A percentile compares a stretch with the other conserved stretches of the same genome.
phyloP scores from a whole-genome alignment of 2,329 filamentous ascomycete species.

The Colletotrichum tanaceti region DNA sequence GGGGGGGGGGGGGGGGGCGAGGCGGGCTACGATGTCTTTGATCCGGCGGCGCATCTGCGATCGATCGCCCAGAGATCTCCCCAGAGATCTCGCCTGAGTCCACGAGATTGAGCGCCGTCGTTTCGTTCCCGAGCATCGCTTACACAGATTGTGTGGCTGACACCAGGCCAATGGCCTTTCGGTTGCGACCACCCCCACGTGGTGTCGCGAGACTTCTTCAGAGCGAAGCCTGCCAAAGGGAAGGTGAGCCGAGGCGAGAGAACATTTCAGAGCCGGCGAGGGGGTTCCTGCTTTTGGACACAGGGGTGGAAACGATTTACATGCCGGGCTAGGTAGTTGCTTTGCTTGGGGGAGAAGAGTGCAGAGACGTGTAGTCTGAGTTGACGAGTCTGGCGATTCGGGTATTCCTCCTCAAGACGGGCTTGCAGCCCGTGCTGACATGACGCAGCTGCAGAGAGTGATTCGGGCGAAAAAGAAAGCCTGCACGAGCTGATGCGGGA shows the following conservation, averaged over 20 bases:
- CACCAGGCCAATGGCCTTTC: conserved; percentile 1
- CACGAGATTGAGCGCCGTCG: background rate
- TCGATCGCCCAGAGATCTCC: conserved; percentile 33
- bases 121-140: conserved; percentile 29
- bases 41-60: conserved; percentile 25
- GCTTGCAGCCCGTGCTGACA: too few relatives aligned
- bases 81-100: conserved; percentile 14
- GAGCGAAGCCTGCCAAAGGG: background rate
- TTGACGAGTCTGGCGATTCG: too few relatives aligned
- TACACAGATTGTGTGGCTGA: conserved; percentile 37
- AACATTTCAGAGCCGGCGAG: too few relatives aligned
- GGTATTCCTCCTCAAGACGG: too few relatives aligned
- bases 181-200: background rate
- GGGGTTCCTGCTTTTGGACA: too few relatives aligned
- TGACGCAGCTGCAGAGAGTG: background rate
- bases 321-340: too few relatives aligned
- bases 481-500: background rate
- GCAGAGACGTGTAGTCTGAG: too few relatives aligned
- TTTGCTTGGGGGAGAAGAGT: too few relatives aligned
- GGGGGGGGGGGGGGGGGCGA: too few relatives aligned
- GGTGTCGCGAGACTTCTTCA: background rate
- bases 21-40: conserved; percentile 15
- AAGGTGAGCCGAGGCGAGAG: background rate
- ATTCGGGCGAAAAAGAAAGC: background rate
- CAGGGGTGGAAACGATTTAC: too few relatives aligned